Evolutionary conservation across 495 filamentous ascomycete species (phyloP), one percentile per base, ranked within the genome.

Genomic region (Penicillium ochrochloron): DNA sequence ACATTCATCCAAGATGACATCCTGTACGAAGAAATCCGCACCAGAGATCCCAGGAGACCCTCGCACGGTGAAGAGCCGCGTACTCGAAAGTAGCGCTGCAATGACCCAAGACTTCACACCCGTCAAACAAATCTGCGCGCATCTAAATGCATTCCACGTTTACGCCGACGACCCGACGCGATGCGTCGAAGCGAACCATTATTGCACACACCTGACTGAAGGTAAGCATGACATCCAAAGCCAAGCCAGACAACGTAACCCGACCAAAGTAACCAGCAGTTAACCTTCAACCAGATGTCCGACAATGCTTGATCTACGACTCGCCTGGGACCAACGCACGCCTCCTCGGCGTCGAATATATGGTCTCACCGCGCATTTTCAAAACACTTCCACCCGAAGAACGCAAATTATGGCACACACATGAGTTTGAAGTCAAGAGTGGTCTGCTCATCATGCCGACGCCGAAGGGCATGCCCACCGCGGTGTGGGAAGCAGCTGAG

Each of bases 261-360:
- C 2, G 10, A 56, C 42, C 29, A 41, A 1, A 11, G 6, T 14
- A 41, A 2, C 11, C 21, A 37, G 21, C 48, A 23, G 12, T 27
- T 29, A 1, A 57, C 35, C n/a, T 48, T 34, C 41, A 56, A 61
- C 46, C 31, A 84, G 88, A 90, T 66, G 74, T 90, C 59, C 85
- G 92, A 23, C 92, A 94, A 82, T 97, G 94, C 70, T 83, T 97
- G 42, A 86, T 97, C 56, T 97, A 96, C 82, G 92, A 94, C 75
- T 82, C 83, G 1, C 78, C 86, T 0, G 75, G 76, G 0, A 77
- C 84, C 19, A 86, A 87, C 51, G 92, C 93, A 10, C 83, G 89
- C 3, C 80, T 97, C 14, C 88, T 97, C 64, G 93, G 93, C 41
- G 82, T 97, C 65, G 94, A 97, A 76, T 97, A 97, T 81, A 95